Evolutionary conservation across 2,329 filamentous ascomycete species (phyloP).

Genomic region (Penicillium sp.): DNA sequence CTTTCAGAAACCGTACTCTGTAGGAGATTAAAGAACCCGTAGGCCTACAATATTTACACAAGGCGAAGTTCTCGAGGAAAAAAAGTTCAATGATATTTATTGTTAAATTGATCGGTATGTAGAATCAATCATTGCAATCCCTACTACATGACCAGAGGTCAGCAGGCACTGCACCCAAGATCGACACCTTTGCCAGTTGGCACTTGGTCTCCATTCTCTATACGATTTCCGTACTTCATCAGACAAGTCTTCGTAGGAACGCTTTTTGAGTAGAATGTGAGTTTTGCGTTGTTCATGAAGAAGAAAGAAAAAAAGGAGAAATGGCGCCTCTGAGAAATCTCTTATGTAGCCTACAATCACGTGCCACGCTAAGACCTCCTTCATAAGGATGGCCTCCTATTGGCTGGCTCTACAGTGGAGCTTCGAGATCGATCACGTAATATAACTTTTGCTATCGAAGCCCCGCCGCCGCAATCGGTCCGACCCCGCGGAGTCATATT

Average conservation of each 20-base stretch:
- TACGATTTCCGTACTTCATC: slow-evolving; percentile 53
- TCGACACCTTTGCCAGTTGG: slow-evolving; percentile 35
- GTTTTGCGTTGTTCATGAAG: slow-evolving; percentile 51
- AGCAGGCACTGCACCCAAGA: slow-evolving; percentile 53
- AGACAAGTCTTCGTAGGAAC: slow-evolving; percentile 48
- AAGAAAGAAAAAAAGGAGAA: slow-evolving; percentile 30
- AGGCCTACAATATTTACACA: not conserved
- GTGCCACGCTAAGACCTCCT: slow-evolving; percentile 11
- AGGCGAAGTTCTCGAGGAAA: no score
- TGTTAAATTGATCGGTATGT: slow-evolving; percentile 29
- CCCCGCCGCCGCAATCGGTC: slow-evolving; percentile 21
- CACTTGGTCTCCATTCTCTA: slow-evolving; percentile 47
- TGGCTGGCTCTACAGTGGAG: not conserved
- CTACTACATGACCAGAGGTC: slow-evolving; percentile 39
- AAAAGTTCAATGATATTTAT: slow-evolving; percentile 3
- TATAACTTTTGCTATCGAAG: not conserved
- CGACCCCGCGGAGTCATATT: slow-evolving; percentile 21
- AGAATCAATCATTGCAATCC: slow-evolving; percentile 53
- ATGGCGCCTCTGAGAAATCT: slow-evolving; percentile 12
- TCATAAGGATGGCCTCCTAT: not conserved
- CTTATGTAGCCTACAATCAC: slow-evolving; percentile 13
- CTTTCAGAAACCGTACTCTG: not conserved
- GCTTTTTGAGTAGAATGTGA: slow-evolving; percentile 49
- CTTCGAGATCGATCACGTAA: slow-evolving; percentile 8
- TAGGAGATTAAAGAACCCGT: not conserved